Percentiles rank a stretch among this genome's conserved stretches.
phyloP scores from a whole-genome alignment of 495 filamentous ascomycete species.

The Neurospora africana region DNA sequence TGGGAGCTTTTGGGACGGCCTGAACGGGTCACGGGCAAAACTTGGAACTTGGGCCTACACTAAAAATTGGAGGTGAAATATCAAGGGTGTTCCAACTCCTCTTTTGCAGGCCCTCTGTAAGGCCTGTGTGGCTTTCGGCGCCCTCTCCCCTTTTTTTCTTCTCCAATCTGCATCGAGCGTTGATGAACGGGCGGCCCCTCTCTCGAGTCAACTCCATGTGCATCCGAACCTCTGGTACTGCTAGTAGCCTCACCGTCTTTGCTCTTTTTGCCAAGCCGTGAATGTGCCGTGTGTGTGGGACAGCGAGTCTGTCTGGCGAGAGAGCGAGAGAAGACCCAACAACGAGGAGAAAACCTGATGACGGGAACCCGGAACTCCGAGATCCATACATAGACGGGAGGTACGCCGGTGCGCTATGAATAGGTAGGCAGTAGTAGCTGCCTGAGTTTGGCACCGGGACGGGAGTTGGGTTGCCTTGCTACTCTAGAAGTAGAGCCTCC shows the following conservation, averaged over 20 bases:
- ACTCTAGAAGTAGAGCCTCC: not conserved
- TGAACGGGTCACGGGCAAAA: not conserved
- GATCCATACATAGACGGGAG: not conserved
- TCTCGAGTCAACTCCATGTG: not conserved
- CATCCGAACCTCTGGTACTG: not conserved
- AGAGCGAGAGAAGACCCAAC: not conserved
- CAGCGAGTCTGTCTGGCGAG: not conserved
- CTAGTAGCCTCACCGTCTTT: not conserved
- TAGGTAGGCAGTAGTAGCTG: not conserved
- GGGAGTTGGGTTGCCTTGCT: not conserved
- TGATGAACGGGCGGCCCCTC: not conserved
- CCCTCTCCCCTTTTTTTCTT: not conserved
- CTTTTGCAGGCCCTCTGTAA: not conserved
- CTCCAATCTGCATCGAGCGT: not conserved
- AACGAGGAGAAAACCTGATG: not conserved
- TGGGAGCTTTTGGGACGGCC: not conserved
- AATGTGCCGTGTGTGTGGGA: not conserved
- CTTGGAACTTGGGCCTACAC: not conserved
- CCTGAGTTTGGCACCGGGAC: not conserved
- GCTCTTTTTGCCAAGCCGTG: not conserved
- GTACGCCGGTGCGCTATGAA: not conserved
- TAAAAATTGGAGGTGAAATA: not conserved
- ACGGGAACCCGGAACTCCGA: not conserved
- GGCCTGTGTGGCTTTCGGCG: not conserved
- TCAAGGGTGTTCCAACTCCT: not conserved